phyloP scores from a whole-genome alignment of 2,329 filamentous ascomycete species.

The Mariannaea sp. region DNA sequence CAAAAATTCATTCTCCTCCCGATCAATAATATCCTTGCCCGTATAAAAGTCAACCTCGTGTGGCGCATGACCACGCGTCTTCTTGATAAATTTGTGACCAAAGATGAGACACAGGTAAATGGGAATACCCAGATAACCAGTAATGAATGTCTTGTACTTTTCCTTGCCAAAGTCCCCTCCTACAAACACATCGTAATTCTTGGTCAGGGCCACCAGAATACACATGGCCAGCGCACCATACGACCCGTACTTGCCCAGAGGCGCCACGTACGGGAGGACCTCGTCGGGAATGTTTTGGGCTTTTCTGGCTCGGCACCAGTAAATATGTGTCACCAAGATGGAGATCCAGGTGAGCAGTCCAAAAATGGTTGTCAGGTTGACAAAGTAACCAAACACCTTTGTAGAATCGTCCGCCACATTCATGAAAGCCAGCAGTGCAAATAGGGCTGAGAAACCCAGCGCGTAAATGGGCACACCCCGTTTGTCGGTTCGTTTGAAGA shows the following conservation, averaged over 20 bases:
- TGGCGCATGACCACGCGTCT: conserved; percentile 59
- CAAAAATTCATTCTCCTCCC: conserved; percentile 72
- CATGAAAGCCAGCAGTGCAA: conserved; percentile 72
- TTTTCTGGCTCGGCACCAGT: conserved; percentile 65
- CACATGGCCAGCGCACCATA: conserved; percentile 71
- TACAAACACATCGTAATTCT: conserved; percentile 79
- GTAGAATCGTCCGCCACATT: conserved; percentile 63
- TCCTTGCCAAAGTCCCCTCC: conserved; percentile 58
- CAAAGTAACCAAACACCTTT: conserved; percentile 66
- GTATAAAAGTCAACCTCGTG: conserved; percentile 70
- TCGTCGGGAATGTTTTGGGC: conserved; percentile 63
- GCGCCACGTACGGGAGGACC: conserved; percentile 67
- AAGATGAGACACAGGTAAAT: conserved; percentile 72
- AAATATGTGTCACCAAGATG: conserved; percentile 70
- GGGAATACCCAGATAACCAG: conserved; percentile 77
- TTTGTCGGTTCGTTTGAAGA: conserved; percentile 73
- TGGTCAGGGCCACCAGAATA: conserved; percentile 75
- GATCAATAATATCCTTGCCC: conserved; percentile 74
- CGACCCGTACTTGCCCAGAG: conserved; percentile 73
- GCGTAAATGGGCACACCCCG: conserved; percentile 73
- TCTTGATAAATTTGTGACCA: conserved; percentile 66
- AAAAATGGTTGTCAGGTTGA: conserved; percentile 70
- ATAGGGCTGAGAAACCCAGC: conserved; percentile 62
- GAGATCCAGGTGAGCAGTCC: conserved; percentile 71
- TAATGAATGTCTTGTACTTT: conserved; percentile 78